Evolutionary conservation across 2,329 filamentous ascomycete species (phyloP), one percentile per base, ranked within the genome.

Genomic region (Fusarium citri): DNA sequence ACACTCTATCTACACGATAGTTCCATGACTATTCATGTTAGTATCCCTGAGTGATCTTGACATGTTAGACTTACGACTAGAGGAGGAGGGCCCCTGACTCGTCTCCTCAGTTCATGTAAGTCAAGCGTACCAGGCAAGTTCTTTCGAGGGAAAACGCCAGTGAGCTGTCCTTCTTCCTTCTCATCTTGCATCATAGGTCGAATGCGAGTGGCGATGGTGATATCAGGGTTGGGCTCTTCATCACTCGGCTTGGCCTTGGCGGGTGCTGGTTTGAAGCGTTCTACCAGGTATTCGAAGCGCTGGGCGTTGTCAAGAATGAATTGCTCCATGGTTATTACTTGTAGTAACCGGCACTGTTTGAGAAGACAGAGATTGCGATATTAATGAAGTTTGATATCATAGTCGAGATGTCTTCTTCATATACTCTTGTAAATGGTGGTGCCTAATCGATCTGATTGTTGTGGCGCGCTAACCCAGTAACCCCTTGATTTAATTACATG

Each of bases 181-280:
- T 82, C 81, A 0, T 82, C 78, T 0, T 77, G 73, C 0, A 80
- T 66, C 53, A 81, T 73, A 0, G 81, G 81, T 3, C 80, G 76
- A 31, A 83, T 71, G 2, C 81, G 72, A n/a, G 79, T 73, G 25
- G 77, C 75, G 16, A 83, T 80, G 18, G 79, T 69, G 43, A 82
- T 79, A 40, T 80, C 76, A 5, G 69, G 53, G 4, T 63, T 71
- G 15, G 66, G 20, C 12, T 49, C 55, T 11, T 71, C 62, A 16
- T 46, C 42, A 8, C 37, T 48, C 11, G 48, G 26, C 30, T 60
- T 60, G n/a, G 49, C 16, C 25, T 59, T 70, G 31, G 30, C 23
- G 28, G 57, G 55, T 9, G 37, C n/a, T 41, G 77, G 77, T 45
- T 74, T 77, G 65, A 76, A 76, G 5, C 58, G 60, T 2, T 66